Conservation (phyloP, 495 filamentous ascomycete genomes). For the Tuber calosporum region DNA sequence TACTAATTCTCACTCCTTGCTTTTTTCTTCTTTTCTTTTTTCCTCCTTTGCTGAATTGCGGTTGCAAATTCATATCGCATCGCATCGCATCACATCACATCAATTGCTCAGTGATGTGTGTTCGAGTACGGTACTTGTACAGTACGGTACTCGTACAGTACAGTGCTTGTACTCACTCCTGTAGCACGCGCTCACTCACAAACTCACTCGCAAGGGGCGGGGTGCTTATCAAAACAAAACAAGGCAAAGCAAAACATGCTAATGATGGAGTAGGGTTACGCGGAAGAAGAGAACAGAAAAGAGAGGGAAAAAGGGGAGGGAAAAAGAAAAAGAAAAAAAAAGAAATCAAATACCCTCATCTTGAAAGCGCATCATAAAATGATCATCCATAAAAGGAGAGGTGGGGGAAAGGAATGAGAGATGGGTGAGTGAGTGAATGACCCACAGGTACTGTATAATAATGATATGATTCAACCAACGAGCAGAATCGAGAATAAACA, state of each 20-base stretch:
- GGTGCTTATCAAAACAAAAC: background rate
- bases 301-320: too few species aligned
- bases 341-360: background rate
- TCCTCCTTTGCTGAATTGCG: background rate
- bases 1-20: background rate
- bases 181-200: background rate
- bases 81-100: background rate
- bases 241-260: too few species aligned
- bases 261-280: background rate
- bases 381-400: background rate
- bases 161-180: background rate
- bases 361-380: background rate
- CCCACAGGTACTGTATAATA: too few species aligned
- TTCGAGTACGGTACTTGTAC: too few species aligned
- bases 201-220: background rate
- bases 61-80: background rate
- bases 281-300: too few species aligned
- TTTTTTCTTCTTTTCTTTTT: background rate
- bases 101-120: background rate
- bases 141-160: background rate
- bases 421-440: background rate
- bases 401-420: background rate
- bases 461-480: background rate
- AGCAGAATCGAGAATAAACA: background rate
- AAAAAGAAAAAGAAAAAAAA: background rate